Evolutionary conservation across 768 basidiomycete species (phyloP).

Genomic region (Naematelia aurantialba): DNA sequence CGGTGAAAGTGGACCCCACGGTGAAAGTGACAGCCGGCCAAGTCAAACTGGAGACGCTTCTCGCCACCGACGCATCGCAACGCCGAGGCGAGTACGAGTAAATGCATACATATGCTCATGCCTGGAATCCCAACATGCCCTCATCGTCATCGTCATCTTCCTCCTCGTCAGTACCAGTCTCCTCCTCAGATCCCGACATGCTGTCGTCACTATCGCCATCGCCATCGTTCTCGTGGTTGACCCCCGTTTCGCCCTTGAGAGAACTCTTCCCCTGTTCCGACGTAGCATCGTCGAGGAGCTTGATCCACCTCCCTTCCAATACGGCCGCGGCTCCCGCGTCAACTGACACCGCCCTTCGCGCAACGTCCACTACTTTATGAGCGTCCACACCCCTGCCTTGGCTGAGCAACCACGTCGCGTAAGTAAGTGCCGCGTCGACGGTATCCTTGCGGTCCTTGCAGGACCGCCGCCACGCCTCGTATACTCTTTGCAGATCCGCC

Average conservation of each 20-base stretch:
- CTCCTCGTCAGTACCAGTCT: no score
- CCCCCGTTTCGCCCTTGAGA: neutral
- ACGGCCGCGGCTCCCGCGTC: neutral
- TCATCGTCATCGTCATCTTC: neutral
- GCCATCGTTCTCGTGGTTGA: neutral
- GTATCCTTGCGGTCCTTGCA: slow-evolving; percentile 17
- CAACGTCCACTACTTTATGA: neutral
- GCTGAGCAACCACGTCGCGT: slow-evolving; percentile 21
- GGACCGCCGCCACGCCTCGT: slow-evolving; percentile 25
- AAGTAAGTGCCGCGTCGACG: slow-evolving; percentile 24
- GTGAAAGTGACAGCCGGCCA: no score
- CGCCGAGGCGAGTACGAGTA: neutral
- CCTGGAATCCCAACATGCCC: neutral
- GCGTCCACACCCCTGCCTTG: slow-evolving; percentile 28
- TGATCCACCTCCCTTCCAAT: neutral
- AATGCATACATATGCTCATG: neutral
- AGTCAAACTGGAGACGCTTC: neutral
- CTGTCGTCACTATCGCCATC: neutral
- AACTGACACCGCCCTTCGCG: neutral
- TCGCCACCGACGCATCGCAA: neutral
- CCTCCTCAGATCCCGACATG: neutral
- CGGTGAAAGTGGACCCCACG: no score
- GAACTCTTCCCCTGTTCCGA: neutral
- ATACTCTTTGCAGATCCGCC: slow-evolving; percentile 22
- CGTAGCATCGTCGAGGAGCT: neutral